A percentile compares a stretch with the other conserved stretches of the same genome.
phyloP scores from a whole-genome alignment of 768 basidiomycete species.

The Flagelloscypha sp. region DNA sequence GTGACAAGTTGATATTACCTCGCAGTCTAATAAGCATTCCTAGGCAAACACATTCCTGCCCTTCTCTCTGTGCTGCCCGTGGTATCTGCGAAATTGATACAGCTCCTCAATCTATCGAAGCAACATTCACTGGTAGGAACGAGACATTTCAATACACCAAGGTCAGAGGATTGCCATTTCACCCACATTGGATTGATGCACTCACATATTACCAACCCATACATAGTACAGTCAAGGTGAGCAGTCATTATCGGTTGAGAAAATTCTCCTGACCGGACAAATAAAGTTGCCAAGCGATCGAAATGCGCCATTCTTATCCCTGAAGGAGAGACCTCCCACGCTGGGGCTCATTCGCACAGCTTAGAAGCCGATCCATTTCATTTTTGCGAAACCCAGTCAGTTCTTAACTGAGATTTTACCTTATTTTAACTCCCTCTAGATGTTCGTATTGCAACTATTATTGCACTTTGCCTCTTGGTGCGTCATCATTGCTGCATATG shows the following conservation, averaged over 20 bases:
- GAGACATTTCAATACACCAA: constrained; percentile 62
- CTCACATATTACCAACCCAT: background rate
- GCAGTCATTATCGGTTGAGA: no score
- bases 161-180: constrained; percentile 21
- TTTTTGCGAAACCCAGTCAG: constrained; percentile 43
- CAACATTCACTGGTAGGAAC: constrained; percentile 51
- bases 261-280: no score
- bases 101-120: constrained; percentile 49
- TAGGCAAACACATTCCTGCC: constrained; percentile 47
- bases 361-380: constrained; percentile 38
- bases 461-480: constrained; percentile 50
- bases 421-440: constrained; percentile 17
- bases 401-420: background rate
- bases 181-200: background rate
- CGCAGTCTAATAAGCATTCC: background rate
- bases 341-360: constrained; percentile 42
- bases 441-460: constrained; percentile 51
- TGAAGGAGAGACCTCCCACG: constrained; percentile 32
- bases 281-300: constrained; percentile 42
- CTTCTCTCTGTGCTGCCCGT: constrained; percentile 27
- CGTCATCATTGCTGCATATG: constrained; percentile 1
- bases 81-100: constrained; percentile 57
- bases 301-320: constrained; percentile 41
- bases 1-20: background rate
- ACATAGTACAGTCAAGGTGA: constrained; percentile 47